Evolutionary conservation across 768 basidiomycete genomes (phyloP).

Genomic region (Naganishia friedmannii): DNA sequence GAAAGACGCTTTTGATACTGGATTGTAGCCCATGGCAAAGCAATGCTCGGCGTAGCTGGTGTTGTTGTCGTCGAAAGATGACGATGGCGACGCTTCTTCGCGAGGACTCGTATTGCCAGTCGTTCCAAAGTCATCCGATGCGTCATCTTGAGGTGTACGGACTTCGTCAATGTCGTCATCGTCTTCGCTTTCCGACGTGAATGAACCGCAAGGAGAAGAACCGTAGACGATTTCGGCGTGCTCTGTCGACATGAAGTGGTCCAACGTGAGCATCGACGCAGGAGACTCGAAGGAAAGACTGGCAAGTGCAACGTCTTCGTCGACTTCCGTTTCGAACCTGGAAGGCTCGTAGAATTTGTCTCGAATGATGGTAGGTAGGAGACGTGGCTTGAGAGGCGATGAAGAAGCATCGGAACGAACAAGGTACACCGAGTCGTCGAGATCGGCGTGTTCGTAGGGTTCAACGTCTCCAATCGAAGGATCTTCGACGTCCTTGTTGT

Average conservation of each 20-base stretch:
- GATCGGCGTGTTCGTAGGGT: conserved; percentile 8
- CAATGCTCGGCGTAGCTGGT: neutral
- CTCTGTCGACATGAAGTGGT: neutral
- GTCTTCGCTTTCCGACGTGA: conserved; percentile 1
- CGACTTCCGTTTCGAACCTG: conserved; percentile 9
- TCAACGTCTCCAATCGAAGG: neutral
- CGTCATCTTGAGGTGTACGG: neutral
- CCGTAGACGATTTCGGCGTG: neutral
- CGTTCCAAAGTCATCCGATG: conserved; percentile 4
- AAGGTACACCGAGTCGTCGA: neutral
- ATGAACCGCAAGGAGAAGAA: neutral
- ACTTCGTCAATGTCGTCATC: conserved; percentile 11
- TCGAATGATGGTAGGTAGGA: conserved; percentile 21
- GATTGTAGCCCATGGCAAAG: neutral
- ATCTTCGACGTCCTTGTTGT: neutral
- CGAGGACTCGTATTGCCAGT: neutral
- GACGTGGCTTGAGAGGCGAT: conserved; percentile 16
- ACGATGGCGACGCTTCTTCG: neutral
- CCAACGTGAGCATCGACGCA: neutral
- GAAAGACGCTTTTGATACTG: neutral
- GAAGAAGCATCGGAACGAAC: conserved; percentile 6
- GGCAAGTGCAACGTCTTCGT: neutral
- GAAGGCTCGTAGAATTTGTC: conserved; percentile 25
- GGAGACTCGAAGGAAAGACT: neutral
- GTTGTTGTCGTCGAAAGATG: conserved; percentile 21